Percentiles rank a stretch among this genome's conserved stretches.
Evolutionary conservation across 2,329 filamentous ascomycete species (phyloP).

Genomic region (Apiospora aurea): DNA sequence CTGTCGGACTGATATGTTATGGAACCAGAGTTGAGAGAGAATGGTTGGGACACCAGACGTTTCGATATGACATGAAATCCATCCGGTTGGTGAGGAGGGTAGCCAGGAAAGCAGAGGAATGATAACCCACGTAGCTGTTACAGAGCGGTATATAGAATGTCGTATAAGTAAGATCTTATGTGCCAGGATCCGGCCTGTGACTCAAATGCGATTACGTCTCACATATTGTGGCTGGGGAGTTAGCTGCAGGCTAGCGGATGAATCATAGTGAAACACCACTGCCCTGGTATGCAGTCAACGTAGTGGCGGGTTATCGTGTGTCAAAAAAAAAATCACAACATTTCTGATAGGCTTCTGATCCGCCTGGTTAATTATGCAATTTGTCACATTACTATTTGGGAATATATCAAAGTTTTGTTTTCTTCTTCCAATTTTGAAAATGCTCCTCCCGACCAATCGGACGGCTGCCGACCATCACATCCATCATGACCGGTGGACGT

Average conservation of each 20-base stretch:
- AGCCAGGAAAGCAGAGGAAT: not conserved
- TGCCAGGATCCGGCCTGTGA: not conserved
- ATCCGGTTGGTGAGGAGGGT: not conserved
- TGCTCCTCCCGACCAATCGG: not conserved
- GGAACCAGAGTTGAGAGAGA: not conserved
- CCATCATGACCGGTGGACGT: not conserved
- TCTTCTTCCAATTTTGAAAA: not conserved
- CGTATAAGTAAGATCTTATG: not conserved
- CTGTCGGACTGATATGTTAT: not conserved
- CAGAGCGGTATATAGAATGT: not conserved
- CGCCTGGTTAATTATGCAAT: not conserved
- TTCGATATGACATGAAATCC: not conserved
- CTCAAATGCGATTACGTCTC: not conserved
- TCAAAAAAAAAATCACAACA: not conserved
- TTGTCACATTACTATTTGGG: not conserved
- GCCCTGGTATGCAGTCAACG: not conserved
- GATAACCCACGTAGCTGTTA: not conserved
- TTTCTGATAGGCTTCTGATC: not conserved
- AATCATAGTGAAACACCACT: conserved; percentile 4
- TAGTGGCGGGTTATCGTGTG: too few species aligned
- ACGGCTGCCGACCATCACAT: not conserved
- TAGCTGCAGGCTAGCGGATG: not conserved
- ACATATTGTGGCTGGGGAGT: not conserved
- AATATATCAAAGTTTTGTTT: not conserved
- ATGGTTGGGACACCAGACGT: not conserved